Base-by-base conservation (phyloP, 352 stramenopile species). In the Globisporangium mamillatum region DNA sequence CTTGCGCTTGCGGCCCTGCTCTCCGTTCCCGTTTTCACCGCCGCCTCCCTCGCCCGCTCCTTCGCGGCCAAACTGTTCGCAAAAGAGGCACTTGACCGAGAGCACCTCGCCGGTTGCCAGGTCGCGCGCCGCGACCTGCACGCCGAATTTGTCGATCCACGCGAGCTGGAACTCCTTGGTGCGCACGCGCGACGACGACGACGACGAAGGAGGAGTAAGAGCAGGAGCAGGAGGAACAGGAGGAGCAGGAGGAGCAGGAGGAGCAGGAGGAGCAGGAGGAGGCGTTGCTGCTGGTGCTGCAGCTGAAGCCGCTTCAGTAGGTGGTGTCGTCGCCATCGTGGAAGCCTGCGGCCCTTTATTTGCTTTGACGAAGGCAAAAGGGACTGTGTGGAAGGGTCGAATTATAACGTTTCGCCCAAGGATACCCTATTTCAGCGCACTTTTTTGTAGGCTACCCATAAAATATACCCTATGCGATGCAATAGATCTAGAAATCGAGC, bases 41-140 rank as follows among this genome's bases (percentile, higher is more conserved):
- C 5, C 44, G 7, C 44, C 16, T 22, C 29, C 29, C 29, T 22
- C 44, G 44, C 18, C 60, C 14, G 6, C 18, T 27, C 60, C 60
- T 14, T 68, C 63, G 63, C 63, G 63, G 4, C 63, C 63, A 20
- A 63, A 68, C 36, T 60, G 54, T 25, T 63, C 53, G 54, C 63
- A 68, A 22, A 68, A 68, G 53, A 63, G 63, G 53, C 63, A 68
- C 25, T 62, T 68, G 63, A 50, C 63, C 24, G 54, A 34, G n/a
- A 68, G 24, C 36, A 63, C 63, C 36, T 63, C 63, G 38, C 63
- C 63, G 20, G 24, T 68, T 9, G 18, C 53, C 9, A 41, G 5
- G 0, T 68, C 63, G 9, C 63, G 63, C 53, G 63, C 36, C 16
- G 55, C 36, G 22, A 63, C 54, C 36, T 57, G 63, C 53, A 68